Conservation (phyloP, 1,284 basidiomycete species). For the Tilletia caries region DNA sequence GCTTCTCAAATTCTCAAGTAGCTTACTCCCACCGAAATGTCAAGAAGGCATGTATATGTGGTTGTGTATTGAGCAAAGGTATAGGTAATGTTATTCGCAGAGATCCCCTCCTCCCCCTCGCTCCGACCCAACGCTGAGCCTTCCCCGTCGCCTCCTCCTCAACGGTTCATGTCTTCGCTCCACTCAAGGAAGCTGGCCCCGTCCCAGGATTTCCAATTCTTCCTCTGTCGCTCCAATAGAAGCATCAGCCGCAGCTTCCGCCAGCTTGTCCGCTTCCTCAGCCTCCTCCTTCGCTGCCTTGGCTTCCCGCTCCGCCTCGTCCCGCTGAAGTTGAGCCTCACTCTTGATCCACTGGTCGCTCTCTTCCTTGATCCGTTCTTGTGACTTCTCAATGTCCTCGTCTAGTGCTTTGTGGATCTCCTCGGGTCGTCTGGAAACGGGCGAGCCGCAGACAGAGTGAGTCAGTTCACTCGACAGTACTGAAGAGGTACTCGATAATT, state of each 20-base stretch:
- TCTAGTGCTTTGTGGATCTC: slow-evolving; percentile 1
- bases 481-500: too few species aligned
- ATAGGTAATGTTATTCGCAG: too few species aligned
- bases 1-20: not conserved
- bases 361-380: not conserved
- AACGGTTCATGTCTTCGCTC: too few species aligned
- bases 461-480: too few species aligned
- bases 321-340: not conserved
- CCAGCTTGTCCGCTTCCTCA: not conserved
- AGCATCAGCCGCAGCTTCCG: not conserved
- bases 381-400: not conserved
- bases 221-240: slow-evolving; percentile 1
- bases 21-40: too few species aligned
- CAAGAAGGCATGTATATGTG: too few species aligned
- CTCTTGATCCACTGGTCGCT: not conserved
- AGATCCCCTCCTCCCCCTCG: too few species aligned
- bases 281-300: not conserved
- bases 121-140: too few species aligned
- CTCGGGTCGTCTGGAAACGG: not conserved
- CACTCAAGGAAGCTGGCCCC: too few species aligned
- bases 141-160: too few species aligned
- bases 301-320: not conserved
- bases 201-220: not conserved
- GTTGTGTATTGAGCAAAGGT: too few species aligned
- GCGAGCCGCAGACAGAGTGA: too few species aligned